Conservation (phyloP, 2,329 filamentous ascomycete genomes). For the Bipolaris cookei region DNA sequence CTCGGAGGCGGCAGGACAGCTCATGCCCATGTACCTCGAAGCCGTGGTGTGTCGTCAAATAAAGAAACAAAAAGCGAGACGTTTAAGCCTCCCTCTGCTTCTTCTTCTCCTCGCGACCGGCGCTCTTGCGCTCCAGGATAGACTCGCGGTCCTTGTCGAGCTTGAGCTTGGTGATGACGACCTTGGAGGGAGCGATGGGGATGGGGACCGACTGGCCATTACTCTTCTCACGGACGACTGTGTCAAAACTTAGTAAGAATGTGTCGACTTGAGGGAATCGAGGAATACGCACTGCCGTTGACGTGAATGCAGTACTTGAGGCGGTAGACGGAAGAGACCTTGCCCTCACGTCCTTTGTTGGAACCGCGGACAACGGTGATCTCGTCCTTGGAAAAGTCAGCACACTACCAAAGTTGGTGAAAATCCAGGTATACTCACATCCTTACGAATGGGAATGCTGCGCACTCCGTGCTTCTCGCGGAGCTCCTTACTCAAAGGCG, state of each 20-base stretch:
- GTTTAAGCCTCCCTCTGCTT: conserved; percentile 68
- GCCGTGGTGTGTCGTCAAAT: conserved; percentile 50
- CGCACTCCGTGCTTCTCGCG: conserved; percentile 98
- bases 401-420: conserved; percentile 19
- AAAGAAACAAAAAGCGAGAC: conserved; percentile 29
- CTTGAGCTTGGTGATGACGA: conserved; percentile 99
- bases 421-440: conserved; percentile 56
- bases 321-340: conserved; percentile 86
- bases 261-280: neutral
- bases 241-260: conserved; percentile 28
- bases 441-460: conserved; percentile 92
- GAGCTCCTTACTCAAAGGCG: conserved; percentile 73
- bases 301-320: conserved; percentile 94
- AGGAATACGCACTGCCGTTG: conserved; percentile 67
- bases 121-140: conserved; percentile 84
- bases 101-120: conserved; percentile 75
- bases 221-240: conserved; percentile 91
- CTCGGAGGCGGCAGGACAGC: conserved; percentile 42
- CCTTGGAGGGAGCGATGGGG: conserved; percentile 94
- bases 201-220: conserved; percentile 95
- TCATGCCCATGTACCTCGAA: conserved; percentile 43
- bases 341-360: conserved; percentile 98
- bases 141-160: conserved; percentile 92
- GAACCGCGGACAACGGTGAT: conserved; percentile 88
- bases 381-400: conserved; percentile 64